Percentiles rank a stretch among this genome's conserved stretches.
phyloP scores from a whole-genome alignment of 306 rosid species.

The Cicer cuneatum region DNA sequence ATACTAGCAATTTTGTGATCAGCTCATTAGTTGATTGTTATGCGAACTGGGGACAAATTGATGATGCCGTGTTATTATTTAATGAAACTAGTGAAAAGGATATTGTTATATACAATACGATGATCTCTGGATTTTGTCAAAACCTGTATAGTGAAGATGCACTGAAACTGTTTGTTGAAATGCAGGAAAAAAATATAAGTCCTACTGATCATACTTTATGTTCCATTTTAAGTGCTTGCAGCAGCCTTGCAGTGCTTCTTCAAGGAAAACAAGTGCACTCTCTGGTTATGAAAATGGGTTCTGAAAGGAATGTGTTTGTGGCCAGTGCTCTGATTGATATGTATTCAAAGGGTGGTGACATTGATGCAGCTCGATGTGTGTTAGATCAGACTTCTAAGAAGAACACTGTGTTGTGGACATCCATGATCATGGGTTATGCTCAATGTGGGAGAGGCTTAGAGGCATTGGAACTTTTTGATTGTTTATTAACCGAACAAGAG shows the following conservation, averaged over 20 bases:
- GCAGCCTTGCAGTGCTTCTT: slow-evolving; percentile 56
- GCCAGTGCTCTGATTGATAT: slow-evolving; percentile 70
- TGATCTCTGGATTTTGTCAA: slow-evolving; percentile 67
- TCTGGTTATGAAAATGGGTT: slow-evolving; percentile 64
- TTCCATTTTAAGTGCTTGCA: slow-evolving; percentile 64
- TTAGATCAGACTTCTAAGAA: slow-evolving; percentile 53
- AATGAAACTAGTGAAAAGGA: slow-evolving; percentile 56
- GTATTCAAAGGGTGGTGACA: slow-evolving; percentile 71
- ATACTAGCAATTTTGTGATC: slow-evolving; percentile 56
- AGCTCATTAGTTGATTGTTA: slow-evolving; percentile 65
- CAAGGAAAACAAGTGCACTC: slow-evolving; percentile 68
- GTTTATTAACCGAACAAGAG: slow-evolving; percentile 47
- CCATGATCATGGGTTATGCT: slow-evolving; percentile 72
- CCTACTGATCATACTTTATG: slow-evolving; percentile 64
- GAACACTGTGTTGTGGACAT: slow-evolving; percentile 63
- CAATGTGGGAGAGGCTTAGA: slow-evolving; percentile 66
- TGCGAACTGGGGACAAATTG: slow-evolving; percentile 54
- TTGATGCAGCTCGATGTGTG: slow-evolving; percentile 56
- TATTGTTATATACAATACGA: slow-evolving; percentile 57
- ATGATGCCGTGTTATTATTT: slow-evolving; percentile 55
- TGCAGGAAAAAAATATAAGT: slow-evolving; percentile 52
- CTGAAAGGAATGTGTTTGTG: slow-evolving; percentile 61
- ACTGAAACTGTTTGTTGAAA: slow-evolving; percentile 58
- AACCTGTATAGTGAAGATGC: slow-evolving; percentile 58
- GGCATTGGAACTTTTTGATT: slow-evolving; percentile 66